phyloP scores from a whole-genome alignment of 805 yeast species.

The Cyberlindnera sargentensis region DNA sequence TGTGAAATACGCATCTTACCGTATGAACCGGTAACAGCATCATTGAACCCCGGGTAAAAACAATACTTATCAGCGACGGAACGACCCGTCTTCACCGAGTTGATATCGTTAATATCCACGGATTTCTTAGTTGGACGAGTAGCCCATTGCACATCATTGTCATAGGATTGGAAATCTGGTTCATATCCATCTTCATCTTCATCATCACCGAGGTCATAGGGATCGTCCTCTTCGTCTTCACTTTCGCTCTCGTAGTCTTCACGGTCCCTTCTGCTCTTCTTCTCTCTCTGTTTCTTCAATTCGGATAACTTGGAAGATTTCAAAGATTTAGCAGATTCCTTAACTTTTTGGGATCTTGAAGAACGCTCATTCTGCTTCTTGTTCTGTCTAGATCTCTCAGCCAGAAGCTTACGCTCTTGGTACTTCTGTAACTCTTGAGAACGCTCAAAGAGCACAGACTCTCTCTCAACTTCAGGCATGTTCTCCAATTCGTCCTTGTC shows the following conservation, averaged over 20 bases:
- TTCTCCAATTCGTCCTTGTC: slow-evolving; percentile 60
- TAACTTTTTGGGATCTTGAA: slow-evolving; percentile 23
- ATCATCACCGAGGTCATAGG: slow-evolving; percentile 31
- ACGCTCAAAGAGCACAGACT: slow-evolving; percentile 85
- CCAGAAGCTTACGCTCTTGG: slow-evolving; percentile 77
- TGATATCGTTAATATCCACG: slow-evolving; percentile 58
- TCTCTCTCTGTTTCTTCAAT: slow-evolving; percentile 69
- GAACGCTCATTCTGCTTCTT: slow-evolving; percentile 33
- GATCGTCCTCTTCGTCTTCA: slow-evolving; percentile 31
- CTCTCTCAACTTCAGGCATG: slow-evolving; percentile 91
- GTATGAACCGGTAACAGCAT: slow-evolving; percentile 62
- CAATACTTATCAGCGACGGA: slow-evolving; percentile 66
- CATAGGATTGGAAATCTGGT: slow-evolving; percentile 33
- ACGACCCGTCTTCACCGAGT: slow-evolving; percentile 71
- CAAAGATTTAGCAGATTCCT: slow-evolving; percentile 26
- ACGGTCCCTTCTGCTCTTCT: slow-evolving; percentile 36
- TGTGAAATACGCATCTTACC: slow-evolving; percentile 74
- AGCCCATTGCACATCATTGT: slow-evolving; percentile 43
- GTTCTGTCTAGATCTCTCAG: slow-evolving; percentile 67
- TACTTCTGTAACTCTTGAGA: slow-evolving; percentile 85
- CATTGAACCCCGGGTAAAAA: slow-evolving; percentile 76
- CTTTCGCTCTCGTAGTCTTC: slow-evolving; percentile 41
- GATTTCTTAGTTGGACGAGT: slow-evolving; percentile 34
- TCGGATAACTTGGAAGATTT: slow-evolving; percentile 56
- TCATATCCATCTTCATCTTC: slow-evolving; percentile 39